phyloP scores from a whole-genome alignment of 1,284 basidiomycete species.

The Inonotus obliquus region DNA sequence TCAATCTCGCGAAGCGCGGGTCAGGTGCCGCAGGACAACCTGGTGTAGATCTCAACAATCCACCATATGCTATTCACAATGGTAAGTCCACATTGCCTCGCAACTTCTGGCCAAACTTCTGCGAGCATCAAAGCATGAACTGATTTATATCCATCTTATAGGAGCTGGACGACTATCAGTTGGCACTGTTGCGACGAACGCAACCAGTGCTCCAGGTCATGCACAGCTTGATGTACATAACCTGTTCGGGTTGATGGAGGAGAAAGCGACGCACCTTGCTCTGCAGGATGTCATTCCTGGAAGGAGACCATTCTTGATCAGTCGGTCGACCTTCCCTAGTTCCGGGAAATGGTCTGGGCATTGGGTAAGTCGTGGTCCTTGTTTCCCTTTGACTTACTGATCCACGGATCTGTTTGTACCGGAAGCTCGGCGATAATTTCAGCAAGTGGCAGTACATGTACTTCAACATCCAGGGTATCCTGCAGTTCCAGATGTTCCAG shows the following conservation, averaged over 20 bases:
- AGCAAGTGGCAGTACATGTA: constrained; percentile 62
- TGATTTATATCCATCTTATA: constrained; percentile 24
- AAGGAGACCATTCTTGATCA: constrained; percentile 62
- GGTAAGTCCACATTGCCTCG: constrained; percentile 35
- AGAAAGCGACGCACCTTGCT: constrained; percentile 53
- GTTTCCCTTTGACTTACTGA: background rate
- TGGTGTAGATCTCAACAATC: constrained; percentile 46
- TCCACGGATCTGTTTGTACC: background rate
- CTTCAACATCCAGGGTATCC: constrained; percentile 55
- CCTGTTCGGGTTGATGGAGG: constrained; percentile 63
- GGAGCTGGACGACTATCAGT: constrained; percentile 43
- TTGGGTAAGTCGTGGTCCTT: constrained; percentile 21
- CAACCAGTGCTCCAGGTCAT: constrained; percentile 48
- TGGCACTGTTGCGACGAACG: constrained; percentile 55
- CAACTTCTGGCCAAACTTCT: background rate
- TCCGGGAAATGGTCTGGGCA: constrained; percentile 54
- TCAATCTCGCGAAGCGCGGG: constrained; percentile 31
- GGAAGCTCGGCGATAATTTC: constrained; percentile 68
- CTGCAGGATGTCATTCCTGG: constrained; percentile 46
- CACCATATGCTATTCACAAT: constrained; percentile 71
- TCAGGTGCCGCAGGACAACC: constrained; percentile 43
- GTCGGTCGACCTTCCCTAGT: constrained; percentile 61
- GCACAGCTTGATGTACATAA: constrained; percentile 62
- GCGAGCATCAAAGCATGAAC: background rate
- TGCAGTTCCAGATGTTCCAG: constrained; percentile 75